These are phyloP conservation scores for Isabelozyma gotoi DNA, from an alignment of 805 yeast species.

Conservation along the genomic window DNA sequence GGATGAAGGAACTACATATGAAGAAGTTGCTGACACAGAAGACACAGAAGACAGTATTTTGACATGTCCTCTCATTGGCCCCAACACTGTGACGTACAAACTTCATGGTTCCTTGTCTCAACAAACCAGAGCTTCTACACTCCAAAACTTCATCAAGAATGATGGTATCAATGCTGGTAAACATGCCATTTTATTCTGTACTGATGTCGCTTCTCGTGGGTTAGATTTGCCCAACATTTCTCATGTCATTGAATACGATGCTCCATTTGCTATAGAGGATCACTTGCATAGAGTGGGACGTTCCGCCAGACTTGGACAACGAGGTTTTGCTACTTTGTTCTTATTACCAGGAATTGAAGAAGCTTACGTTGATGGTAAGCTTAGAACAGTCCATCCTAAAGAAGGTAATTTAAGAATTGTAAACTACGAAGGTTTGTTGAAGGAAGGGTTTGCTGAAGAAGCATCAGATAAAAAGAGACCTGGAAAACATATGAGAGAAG, in stretches of 20 bases:
- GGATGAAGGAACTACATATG: constrained; percentile 17
- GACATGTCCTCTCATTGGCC: constrained; percentile 54
- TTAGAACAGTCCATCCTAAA: constrained; percentile 39
- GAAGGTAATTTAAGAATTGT: constrained; percentile 30
- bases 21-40: constrained; percentile 13
- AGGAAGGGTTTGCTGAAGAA: constrained; percentile 34
- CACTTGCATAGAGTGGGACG: constrained; percentile 97
- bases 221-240: constrained; percentile 86
- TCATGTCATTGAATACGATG: constrained; percentile 88
- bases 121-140: constrained; percentile 75
- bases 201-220: constrained; percentile 98
- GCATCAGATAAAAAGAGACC: constrained; percentile 35
- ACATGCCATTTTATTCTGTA: constrained; percentile 78
- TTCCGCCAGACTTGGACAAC: constrained; percentile 95
- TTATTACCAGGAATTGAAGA: constrained; percentile 90
- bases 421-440: constrained; percentile 33
- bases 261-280: constrained; percentile 92
- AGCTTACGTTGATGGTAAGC: constrained; percentile 62
- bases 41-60: constrained; percentile 38
- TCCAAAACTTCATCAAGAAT: constrained; percentile 54
- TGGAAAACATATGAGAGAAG: constrained; percentile 35
- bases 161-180: constrained; percentile 35
- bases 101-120: constrained; percentile 92
- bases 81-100: constrained; percentile 51
- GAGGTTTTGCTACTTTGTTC: constrained; percentile 76